These are phyloP conservation scores for Plasmodium gaboni DNA, from an alignment of 169 alveolate species.

Conservation along the genomic window DNA sequence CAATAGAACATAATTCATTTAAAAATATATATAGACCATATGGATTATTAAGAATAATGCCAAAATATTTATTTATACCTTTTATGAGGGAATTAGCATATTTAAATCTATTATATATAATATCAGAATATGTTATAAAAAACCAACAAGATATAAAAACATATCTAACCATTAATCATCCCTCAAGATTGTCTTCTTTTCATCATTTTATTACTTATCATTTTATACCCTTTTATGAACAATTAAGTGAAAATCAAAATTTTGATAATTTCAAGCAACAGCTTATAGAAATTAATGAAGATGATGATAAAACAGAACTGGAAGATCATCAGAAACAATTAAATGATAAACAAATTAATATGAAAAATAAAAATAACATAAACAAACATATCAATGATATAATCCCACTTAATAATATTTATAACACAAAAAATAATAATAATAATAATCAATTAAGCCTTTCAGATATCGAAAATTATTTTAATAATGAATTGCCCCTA, in stretches of 20 bases:
- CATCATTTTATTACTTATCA: constrained; percentile 83
- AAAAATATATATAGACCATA: constrained; percentile 55
- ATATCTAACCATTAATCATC: constrained; percentile 79
- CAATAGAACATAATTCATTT: constrained; percentile 71
- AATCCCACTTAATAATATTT: too few species aligned
- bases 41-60: constrained; percentile 74
- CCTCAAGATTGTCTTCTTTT: constrained; percentile 85
- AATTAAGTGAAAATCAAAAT: constrained; percentile 34
- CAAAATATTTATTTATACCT: constrained; percentile 84
- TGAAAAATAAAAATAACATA: too few species aligned
- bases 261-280: constrained; percentile 65
- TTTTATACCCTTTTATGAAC: constrained; percentile 72
- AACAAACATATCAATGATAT: too few species aligned
- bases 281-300: constrained; percentile 30
- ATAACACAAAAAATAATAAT: not conserved
- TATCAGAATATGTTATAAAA: constrained; percentile 65
- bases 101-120: constrained; percentile 83
- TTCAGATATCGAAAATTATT: constrained; percentile 45
- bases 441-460: constrained; percentile 24
- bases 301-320: constrained; percentile 11
- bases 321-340: not conserved
- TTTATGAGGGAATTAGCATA: constrained; percentile 84
- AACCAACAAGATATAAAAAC: constrained; percentile 75
- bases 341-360: not conserved
- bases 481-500: constrained; percentile 50